Percentiles rank a stretch among this genome's conserved stretches.
Conservation (phyloP, 441 rosid species). For the Viola pubescens region DNA sequence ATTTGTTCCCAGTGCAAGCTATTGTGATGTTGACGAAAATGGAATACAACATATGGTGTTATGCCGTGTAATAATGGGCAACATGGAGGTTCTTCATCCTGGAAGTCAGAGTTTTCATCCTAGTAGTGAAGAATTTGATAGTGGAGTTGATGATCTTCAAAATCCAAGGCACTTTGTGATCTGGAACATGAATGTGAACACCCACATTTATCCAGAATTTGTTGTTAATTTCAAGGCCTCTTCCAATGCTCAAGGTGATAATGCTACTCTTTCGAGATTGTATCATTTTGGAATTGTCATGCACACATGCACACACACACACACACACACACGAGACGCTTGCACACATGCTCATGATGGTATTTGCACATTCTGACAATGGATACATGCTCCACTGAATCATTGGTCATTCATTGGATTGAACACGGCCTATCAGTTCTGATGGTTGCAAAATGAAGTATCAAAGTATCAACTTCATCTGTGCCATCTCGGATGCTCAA, state of each 20-base stretch:
- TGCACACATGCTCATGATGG: background rate
- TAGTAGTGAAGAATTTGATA: constrained; percentile 69
- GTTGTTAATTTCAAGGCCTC: constrained; percentile 89
- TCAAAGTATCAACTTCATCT: constrained; percentile 27
- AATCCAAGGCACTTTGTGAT: constrained; percentile 55
- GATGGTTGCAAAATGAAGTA: constrained; percentile 31
- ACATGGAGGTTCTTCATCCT: constrained; percentile 62
- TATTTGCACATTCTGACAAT: background rate
- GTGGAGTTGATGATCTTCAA: constrained; percentile 77
- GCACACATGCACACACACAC: background rate
- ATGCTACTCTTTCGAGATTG: constrained; percentile 18
- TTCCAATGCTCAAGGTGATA: constrained; percentile 67
- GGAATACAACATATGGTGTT: constrained; percentile 57
- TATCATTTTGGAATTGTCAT: constrained; percentile 8
- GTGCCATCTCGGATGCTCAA: constrained; percentile 19
- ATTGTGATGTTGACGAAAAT: constrained; percentile 91
- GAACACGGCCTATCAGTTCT: constrained; percentile 31
- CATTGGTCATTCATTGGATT: constrained; percentile 23
- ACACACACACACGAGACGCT: background rate
- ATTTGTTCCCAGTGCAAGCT: constrained; percentile 57
- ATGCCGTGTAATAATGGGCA: constrained; percentile 94
- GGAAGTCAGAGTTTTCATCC: constrained; percentile 60
- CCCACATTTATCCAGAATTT: constrained; percentile 83
- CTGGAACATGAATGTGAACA: constrained; percentile 89
- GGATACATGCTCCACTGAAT: background rate